Percentiles rank a stretch among this genome's conserved stretches.
Conservation (phyloP, 2,329 filamentous ascomycete species). For the Pyrenophora tritici-repentis region DNA sequence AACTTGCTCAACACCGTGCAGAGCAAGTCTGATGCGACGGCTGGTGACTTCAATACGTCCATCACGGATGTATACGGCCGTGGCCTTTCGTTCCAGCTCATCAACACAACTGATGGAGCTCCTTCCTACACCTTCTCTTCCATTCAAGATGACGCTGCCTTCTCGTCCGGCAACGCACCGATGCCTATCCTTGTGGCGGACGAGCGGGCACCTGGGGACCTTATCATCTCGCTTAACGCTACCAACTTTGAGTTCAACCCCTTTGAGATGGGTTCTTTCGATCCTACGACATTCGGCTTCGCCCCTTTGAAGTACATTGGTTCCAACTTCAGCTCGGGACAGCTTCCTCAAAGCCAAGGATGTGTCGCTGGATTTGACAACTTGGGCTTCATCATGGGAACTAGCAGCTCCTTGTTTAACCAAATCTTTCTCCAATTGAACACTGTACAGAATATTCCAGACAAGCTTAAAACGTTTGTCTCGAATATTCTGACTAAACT, state of each 20-base stretch:
- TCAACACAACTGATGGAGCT: slow-evolving; percentile 76
- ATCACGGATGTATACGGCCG: slow-evolving; percentile 90
- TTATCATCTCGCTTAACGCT: slow-evolving; percentile 69
- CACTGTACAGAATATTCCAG: slow-evolving; percentile 53
- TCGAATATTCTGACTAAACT: slow-evolving; percentile 59
- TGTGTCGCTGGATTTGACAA: slow-evolving; percentile 86
- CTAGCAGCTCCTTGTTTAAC: slow-evolving; percentile 85
- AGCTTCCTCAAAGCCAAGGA: slow-evolving; percentile 57
- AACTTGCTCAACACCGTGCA: slow-evolving; percentile 63
- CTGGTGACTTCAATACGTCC: slow-evolving; percentile 64
- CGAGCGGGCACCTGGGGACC: slow-evolving; percentile 66
- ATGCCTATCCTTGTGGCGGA: slow-evolving; percentile 76
- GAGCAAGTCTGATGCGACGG: slow-evolving; percentile 65
- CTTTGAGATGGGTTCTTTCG: slow-evolving; percentile 77
- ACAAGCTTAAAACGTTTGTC: slow-evolving; percentile 59
- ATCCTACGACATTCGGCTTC: slow-evolving; percentile 73
- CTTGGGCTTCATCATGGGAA: slow-evolving; percentile 82
- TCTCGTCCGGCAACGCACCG: slow-evolving; percentile 66
- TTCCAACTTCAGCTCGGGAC: slow-evolving; percentile 70
- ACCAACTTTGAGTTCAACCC: slow-evolving; percentile 81
- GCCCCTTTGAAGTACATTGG: slow-evolving; percentile 73
- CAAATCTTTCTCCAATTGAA: slow-evolving; percentile 71
- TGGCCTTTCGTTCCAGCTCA: slow-evolving; percentile 82
- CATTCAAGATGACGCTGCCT: slow-evolving; percentile 67
- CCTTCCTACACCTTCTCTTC: slow-evolving; percentile 81